Percentiles rank a stretch among this genome's conserved stretches.
phyloP scores from a whole-genome alignment of 352 stramenopile species.

The Phytophthora pisi region DNA sequence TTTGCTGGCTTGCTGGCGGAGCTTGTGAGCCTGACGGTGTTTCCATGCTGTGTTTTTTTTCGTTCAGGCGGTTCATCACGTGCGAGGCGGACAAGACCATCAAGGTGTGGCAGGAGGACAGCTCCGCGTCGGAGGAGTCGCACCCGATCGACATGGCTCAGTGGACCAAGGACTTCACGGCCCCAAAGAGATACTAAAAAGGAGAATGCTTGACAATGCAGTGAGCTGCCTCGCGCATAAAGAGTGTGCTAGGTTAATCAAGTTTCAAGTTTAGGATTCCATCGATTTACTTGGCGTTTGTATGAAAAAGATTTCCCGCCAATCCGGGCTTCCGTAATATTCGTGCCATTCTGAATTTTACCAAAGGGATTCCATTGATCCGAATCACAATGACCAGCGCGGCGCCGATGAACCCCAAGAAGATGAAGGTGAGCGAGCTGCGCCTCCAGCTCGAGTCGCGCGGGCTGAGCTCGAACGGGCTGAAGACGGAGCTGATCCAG shows the following conservation, averaged over 20 bases:
- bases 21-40: background rate
- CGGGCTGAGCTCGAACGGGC: conserved; percentile 79
- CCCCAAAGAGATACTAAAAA: conserved; percentile 77
- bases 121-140: conserved; percentile 93
- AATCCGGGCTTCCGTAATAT: background rate
- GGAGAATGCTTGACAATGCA: background rate
- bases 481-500: conserved; percentile 92
- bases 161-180: conserved; percentile 96
- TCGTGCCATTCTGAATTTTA: background rate
- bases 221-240: too few species aligned
- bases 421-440: conserved; percentile 93
- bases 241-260: too few species aligned
- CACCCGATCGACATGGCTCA: conserved; percentile 98
- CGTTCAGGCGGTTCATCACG: conserved; percentile 96
- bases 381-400: conserved; percentile 43
- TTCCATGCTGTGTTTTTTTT: conserved; percentile 41
- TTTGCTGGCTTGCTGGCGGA: background rate
- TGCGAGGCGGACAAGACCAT: conserved; percentile 99
- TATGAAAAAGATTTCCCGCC: background rate
- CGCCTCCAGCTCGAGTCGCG: conserved; percentile 82
- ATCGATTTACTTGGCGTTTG: background rate
- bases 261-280: background rate
- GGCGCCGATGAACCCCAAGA: conserved; percentile 85
- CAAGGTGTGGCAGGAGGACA: conserved; percentile 99
- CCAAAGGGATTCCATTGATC: background rate